Percentiles rank a stretch among this genome's conserved stretches.
These are phyloP conservation scores for Chlorella sp. DNA, from an alignment of 139 green algal genomes.

Conservation along the genomic window DNA sequence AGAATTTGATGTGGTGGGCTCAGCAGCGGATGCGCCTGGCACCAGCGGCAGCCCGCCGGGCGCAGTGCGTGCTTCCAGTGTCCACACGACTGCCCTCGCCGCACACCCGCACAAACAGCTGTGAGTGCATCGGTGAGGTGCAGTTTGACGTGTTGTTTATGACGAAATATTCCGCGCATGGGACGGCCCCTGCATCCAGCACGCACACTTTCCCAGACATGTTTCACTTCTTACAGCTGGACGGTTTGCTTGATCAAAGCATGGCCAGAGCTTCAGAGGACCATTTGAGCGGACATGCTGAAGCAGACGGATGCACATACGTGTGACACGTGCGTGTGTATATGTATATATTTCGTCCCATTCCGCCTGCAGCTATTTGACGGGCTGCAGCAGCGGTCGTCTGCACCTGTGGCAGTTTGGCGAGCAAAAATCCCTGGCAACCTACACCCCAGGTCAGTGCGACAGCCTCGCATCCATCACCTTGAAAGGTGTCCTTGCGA, in stretches of 20 bases:
- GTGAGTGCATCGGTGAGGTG: neutral
- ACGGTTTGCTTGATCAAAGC: too few relatives aligned
- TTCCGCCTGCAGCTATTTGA: constrained; percentile 27
- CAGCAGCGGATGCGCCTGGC: neutral
- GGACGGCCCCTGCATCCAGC: too few relatives aligned
- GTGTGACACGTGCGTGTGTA: neutral
- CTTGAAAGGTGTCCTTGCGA: neutral
- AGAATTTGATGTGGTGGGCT: constrained; percentile 20
- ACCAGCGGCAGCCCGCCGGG: neutral
- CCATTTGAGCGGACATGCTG: too few relatives aligned
- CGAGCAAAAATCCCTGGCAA: constrained; percentile 28
- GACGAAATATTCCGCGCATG: too few relatives aligned
- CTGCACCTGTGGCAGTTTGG: constrained; percentile 78
- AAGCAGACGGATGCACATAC: too few relatives aligned
- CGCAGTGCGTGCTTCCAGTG: neutral
- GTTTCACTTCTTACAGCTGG: too few relatives aligned
- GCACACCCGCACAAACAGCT: constrained; percentile 42
- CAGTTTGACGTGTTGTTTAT: neutral
- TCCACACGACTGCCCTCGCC: constrained; percentile 25
- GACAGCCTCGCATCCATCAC: neutral
- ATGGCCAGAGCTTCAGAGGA: too few relatives aligned
- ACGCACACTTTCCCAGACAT: too few relatives aligned
- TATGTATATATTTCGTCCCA: neutral
- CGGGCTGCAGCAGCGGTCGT: constrained; percentile 55
- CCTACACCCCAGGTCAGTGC: constrained; percentile 52